These are phyloP conservation scores for Lepraria neglecta DNA, from an alignment of 495 filamentous ascomycete species.

Conservation along the genomic window DNA sequence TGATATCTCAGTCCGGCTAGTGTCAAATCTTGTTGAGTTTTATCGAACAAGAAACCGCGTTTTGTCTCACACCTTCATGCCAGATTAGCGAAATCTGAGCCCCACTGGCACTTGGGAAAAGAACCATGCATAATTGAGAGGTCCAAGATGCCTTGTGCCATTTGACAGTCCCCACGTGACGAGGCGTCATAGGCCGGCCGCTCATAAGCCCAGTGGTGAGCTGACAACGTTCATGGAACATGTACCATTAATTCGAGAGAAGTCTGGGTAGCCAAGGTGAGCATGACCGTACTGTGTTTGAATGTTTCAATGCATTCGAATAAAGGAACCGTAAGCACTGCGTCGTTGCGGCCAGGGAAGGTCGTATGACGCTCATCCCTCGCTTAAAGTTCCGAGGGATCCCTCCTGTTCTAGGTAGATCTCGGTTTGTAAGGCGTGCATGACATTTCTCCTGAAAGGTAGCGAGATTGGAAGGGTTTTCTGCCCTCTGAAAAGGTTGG, in stretches of 20 bases:
- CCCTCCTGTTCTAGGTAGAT: no score
- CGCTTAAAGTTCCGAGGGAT: no score
- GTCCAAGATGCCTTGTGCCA: no score
- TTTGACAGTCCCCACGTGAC: neutral
- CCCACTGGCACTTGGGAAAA: neutral
- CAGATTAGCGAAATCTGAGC: neutral
- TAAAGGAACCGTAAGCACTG: no score
- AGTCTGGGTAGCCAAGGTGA: neutral
- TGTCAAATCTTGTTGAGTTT: neutral
- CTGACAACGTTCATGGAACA: neutral
- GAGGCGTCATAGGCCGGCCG: neutral
- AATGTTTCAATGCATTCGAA: no score
- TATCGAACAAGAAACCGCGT: neutral
- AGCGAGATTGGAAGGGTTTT: no score
- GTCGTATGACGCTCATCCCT: no score
- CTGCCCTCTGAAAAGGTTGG: neutral
- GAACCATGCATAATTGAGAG: neutral
- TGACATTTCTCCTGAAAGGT: neutral
- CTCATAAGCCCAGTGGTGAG: neutral
- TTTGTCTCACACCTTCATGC: neutral
- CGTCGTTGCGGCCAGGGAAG: no score
- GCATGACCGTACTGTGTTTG: neutral
- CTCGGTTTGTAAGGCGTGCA: neutral
- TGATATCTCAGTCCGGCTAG: neutral
- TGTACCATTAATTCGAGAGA: neutral